Evolutionary conservation across 192 early-diverging fungal species (phyloP).

Genomic region (Backusella macrospora): DNA sequence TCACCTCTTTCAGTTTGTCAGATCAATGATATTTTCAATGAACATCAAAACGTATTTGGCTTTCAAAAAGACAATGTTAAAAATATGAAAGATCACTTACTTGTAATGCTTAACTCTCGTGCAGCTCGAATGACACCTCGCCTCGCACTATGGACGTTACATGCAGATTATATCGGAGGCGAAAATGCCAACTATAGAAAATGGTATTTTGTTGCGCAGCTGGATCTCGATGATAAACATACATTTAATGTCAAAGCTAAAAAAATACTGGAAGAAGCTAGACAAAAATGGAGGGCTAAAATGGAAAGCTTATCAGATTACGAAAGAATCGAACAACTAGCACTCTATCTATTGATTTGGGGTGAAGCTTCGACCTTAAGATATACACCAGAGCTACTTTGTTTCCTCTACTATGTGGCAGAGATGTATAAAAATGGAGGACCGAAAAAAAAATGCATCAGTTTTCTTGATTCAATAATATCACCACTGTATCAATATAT

Average conservation of each 20-base stretch:
- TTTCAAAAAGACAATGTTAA: slow-evolving; percentile 68
- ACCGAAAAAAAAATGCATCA: not conserved
- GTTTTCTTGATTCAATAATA: slow-evolving; percentile 61
- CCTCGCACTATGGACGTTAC: slow-evolving; percentile 61
- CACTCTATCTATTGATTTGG: slow-evolving; percentile 68
- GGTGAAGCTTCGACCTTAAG: slow-evolving; percentile 68
- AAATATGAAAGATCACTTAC: slow-evolving; percentile 65
- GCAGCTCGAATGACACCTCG: slow-evolving; percentile 65
- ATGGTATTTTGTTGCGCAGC: slow-evolving; percentile 70
- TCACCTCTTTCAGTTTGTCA: slow-evolving; percentile 30
- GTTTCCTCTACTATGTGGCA: slow-evolving; percentile 68
- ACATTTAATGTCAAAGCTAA: slow-evolving; percentile 6
- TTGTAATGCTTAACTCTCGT: slow-evolving; percentile 68
- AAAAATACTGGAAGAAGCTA: slow-evolving; percentile 33
- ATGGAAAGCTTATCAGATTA: slow-evolving; percentile 64
- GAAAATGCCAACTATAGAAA: slow-evolving; percentile 69
- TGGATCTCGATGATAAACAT: slow-evolving; percentile 50
- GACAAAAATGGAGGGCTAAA: slow-evolving; percentile 54
- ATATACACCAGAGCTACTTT: slow-evolving; percentile 64
- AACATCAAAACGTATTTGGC: slow-evolving; percentile 57
- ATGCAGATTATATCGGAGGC: slow-evolving; percentile 70
- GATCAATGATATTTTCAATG: slow-evolving; percentile 59
- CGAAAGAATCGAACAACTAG: slow-evolving; percentile 60
- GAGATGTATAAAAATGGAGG: slow-evolving; percentile 37
- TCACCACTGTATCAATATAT: slow-evolving; percentile 65